Evolutionary conservation across 208 protist genomes (phyloP).

Genomic region (Herpetomonas samuelpessoai): DNA sequence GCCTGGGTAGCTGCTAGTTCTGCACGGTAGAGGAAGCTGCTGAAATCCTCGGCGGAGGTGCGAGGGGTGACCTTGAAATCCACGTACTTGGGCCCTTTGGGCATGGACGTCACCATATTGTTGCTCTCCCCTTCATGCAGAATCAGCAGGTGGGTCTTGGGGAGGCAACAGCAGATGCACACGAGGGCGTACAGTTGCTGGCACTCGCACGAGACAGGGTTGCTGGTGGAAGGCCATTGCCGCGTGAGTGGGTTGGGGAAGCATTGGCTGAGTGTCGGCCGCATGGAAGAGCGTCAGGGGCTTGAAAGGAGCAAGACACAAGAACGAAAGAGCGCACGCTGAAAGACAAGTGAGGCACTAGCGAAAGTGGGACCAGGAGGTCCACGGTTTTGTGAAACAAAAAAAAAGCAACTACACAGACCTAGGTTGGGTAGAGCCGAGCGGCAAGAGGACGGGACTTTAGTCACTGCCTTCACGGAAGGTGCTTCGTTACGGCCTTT

Average conservation of each 20-base stretch:
- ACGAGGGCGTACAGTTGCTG: constrained; percentile 85
- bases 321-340: no score
- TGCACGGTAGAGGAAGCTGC: constrained; percentile 62
- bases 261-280: constrained; percentile 63
- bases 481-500: no score
- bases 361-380: no score
- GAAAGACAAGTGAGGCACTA: no score
- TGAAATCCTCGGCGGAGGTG: constrained; percentile 58
- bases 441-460: no score
- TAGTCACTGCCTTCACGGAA: no score
- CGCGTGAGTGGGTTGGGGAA: constrained; percentile 79
- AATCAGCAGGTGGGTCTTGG: constrained; percentile 75
- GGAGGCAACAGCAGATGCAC: constrained; percentile 79
- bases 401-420: no score
- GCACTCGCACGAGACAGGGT: constrained; percentile 78
- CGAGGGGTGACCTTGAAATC: constrained; percentile 65
- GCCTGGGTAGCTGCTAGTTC: constrained; percentile 26
- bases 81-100: constrained; percentile 75
- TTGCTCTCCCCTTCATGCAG: constrained; percentile 54
- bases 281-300: no score
- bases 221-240: constrained; percentile 74
- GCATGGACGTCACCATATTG: constrained; percentile 76
- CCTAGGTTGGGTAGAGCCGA: no score
- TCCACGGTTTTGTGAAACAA: no score
- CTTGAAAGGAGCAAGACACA: no score